Percentiles rank a stretch among this genome's conserved stretches.
phyloP scores from a whole-genome alignment of 2,329 filamentous ascomycete species.

The Mariannaea sp. region DNA sequence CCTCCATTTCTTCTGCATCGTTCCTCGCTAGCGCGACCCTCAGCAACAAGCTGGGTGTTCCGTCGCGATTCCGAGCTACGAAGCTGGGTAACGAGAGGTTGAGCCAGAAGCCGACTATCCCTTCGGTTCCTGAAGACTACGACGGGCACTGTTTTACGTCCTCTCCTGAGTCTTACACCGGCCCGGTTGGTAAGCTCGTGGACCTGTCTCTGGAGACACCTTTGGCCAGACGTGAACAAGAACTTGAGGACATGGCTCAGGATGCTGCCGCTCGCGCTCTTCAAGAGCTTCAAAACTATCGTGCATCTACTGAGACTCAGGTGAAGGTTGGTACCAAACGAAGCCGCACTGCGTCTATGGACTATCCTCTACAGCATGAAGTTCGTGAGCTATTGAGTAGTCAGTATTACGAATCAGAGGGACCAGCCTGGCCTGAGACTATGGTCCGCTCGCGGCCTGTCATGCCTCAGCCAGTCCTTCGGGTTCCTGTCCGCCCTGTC shows the following conservation, averaged over 20 bases:
- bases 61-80: slow-evolving; percentile 67
- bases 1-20: slow-evolving; percentile 67
- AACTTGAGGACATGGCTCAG: slow-evolving; percentile 49
- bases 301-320: slow-evolving; percentile 45
- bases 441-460: slow-evolving; percentile 44
- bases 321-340: slow-evolving; percentile 57
- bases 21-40: slow-evolving; percentile 64
- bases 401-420: slow-evolving; percentile 38
- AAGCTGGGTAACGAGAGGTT: slow-evolving; percentile 63
- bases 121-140: slow-evolving; percentile 62
- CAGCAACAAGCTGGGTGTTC: slow-evolving; percentile 57
- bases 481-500: slow-evolving; percentile 48
- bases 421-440: slow-evolving; percentile 43
- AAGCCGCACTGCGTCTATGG: slow-evolving; percentile 61
- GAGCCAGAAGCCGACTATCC: slow-evolving; percentile 56
- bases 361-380: slow-evolving; percentile 67
- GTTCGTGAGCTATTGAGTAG: slow-evolving; percentile 65
- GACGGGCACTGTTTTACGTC: slow-evolving; percentile 56
- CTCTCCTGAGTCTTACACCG: slow-evolving; percentile 62
- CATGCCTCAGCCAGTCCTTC: slow-evolving; percentile 36
- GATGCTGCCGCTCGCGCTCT: slow-evolving; percentile 60
- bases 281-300: slow-evolving; percentile 64
- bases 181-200: slow-evolving; percentile 56
- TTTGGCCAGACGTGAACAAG: slow-evolving; percentile 51
- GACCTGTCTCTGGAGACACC: slow-evolving; percentile 56